Evolutionary conservation across 2,329 filamentous ascomycete genomes (phyloP), one percentile per base, ranked within the genome.

Genomic region (Fusarium sp.): DNA sequence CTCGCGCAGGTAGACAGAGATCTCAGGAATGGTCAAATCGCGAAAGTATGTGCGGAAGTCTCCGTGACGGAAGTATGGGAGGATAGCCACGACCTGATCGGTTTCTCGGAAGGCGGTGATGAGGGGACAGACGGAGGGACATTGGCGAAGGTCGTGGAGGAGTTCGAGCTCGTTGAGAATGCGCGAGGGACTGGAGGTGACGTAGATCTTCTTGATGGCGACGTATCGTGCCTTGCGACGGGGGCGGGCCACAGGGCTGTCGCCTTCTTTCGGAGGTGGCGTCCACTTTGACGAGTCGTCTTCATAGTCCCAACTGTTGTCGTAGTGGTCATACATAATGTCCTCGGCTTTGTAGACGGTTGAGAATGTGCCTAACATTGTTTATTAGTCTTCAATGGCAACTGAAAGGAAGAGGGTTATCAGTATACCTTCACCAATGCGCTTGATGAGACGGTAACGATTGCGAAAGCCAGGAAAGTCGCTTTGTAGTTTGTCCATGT

Each of bases 291-390:
- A 80, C 57, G 89, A 86, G 42, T 90, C 89, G 67, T 87, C 85
- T 60, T 90, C 90, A 39, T 92, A 79, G 76, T 98, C 94, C 94
- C 95, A 98, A 69, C 91, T 88, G 77, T 98, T 98, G 67, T 92
- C 84, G 80, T 93, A 97, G 62, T 87, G 84, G 69, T 96, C 88
- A 78, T 98, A 97, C 57, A 91, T 85, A 26, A 98, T 82, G 77
- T 99, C 96, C 80, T 98, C 94, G 21, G 97, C 96, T 80, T 99
- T 99, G 86, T 99, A 99, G 14, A 99, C 96, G 3, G 96, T 98
- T 1, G 96, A 98, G 78, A 99, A 99, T 2, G 96, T 99, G 60
- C 96, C 94, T 97, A 70, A 10, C 36, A n/a, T n/a, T 19, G 15
- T 33, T 42, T 47, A 42, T 74, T 38, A 67, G 58, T 39, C 19